Evolutionary conservation across 768 basidiomycete species (phyloP).

Genomic region (Tricholoma sp.): DNA sequence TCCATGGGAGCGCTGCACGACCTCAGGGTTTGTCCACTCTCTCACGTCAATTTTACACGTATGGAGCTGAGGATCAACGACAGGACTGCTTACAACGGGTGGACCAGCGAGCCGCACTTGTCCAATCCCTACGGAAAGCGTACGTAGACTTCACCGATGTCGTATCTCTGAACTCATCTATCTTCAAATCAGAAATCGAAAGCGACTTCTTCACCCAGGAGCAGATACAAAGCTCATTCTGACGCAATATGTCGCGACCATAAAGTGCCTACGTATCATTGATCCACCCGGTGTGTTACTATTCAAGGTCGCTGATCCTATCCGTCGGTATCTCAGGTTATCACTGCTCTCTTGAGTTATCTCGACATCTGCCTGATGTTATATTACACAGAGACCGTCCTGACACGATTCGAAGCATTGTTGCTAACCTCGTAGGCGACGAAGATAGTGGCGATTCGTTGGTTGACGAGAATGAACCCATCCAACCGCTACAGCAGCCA

Average conservation of each 20-base stretch:
- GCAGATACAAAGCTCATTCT: slow-evolving; percentile 92
- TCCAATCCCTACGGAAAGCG: slow-evolving; percentile 76
- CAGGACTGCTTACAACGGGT: slow-evolving; percentile 76
- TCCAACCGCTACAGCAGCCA: slow-evolving; percentile 66
- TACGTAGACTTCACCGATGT: slow-evolving; percentile 22
- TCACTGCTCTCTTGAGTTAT: slow-evolving; percentile 9
- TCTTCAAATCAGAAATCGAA: slow-evolving; percentile 54
- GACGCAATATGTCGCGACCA: slow-evolving; percentile 86
- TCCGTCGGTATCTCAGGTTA: slow-evolving; percentile 82
- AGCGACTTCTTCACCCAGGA: slow-evolving; percentile 90
- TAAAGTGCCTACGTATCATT: slow-evolving; percentile 83
- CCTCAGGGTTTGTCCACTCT: slow-evolving; percentile 50
- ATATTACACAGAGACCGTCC: slow-evolving; percentile 58
- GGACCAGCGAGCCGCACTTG: slow-evolving; percentile 72
- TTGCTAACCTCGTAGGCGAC: slow-evolving; percentile 85
- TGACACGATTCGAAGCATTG: slow-evolving; percentile 93
- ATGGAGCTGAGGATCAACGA: neutral
- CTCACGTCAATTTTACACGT: neutral
- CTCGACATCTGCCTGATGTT: neutral
- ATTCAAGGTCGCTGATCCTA: slow-evolving; percentile 91
- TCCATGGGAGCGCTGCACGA: slow-evolving; percentile 83
- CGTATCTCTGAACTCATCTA: slow-evolving; percentile 4
- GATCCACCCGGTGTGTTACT: slow-evolving; percentile 92
- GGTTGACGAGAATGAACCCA: slow-evolving; percentile 80
- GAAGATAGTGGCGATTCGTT: slow-evolving; percentile 76